Base-by-base conservation (phyloP, 2,329 filamentous ascomycete species). In the Cucurbitaria berberidis region DNA sequence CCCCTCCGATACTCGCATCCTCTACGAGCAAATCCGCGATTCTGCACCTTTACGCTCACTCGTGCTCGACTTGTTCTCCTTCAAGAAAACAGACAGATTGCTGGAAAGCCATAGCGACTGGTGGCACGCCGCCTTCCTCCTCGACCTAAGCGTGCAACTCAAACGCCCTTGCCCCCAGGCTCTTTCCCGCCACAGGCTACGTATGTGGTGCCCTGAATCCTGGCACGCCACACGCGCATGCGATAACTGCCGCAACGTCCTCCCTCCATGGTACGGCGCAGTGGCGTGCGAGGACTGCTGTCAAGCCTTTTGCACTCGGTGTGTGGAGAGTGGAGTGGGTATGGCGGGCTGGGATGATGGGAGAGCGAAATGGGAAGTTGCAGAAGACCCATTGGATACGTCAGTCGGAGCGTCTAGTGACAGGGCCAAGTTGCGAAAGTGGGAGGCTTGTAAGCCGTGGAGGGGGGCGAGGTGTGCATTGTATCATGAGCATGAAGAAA, bases 71-170 rank as follows among this genome's bases (percentile, higher is more conserved):
- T 72, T 82, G 8, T 82, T 82, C 63, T 77, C 78, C 1, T 82
- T 80, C 72, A 82, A 82, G 65, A 81, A 81, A 57, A 82, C 80
- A 30, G 80, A 81, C 58, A 74, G 77, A 18, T 58, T 82, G 15
- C 69, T 82, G 15, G 75, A 76, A 36, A 74, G 67, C 18, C 80
- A 82, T 58, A 69, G 68, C 48, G 79, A 81, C 53, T 68, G 74
- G 21, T 82, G 80, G 79, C 79, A 81, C 49, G 78, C 78, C 5
- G 66, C 57, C 0, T 81, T 82, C 59, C 67, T 81, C 11, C 74
- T 79, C 43, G 80, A 81, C 34, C 64, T 82, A 19, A 71, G 73
- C 42, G 79, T 81, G 10, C 69, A 74, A 41, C 63, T 81, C 22
- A 82, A 82, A 64, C 63, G 76, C 5, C 78, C 78, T 1, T 76